Base-by-base conservation (phyloP, 2,329 filamentous ascomycete genomes). In the Penicillium sp. region DNA sequence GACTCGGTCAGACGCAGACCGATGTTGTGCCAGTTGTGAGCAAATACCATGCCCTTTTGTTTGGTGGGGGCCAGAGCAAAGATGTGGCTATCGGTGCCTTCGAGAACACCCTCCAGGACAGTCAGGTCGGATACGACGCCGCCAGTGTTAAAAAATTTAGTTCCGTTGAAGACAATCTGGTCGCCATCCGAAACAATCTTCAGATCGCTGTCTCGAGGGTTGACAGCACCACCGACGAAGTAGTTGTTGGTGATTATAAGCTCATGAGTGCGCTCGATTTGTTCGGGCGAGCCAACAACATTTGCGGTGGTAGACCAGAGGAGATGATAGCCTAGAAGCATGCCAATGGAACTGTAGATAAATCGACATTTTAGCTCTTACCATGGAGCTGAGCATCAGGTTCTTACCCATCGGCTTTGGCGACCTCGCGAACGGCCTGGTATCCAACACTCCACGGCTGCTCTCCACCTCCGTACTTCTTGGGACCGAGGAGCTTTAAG, bases 111-210 rank as follows among this genome's bases (percentile, higher is more conserved):
- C 60, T 88, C 85, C 0, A 88, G 76, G 0, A 87, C 82, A 0
- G 84, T 86, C 18, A 87, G 69, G 53, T 88, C 85, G 0, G 83
- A 86, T 2, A 88, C 76, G 0, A 86, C 84, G 24, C 84, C 85
- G 0, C 85, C 85, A 0, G 85, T 88, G 63, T 85, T 87, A 74
- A 87, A 87, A 69, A 81, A 76, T 67, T 88, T 88, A 68, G 76
- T 78, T 1, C 85, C 84, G 52, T 81, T 81, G 67, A 85, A 87
- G 2, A 84, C 65, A 13, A 87, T 66, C 2, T 78, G 70, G 4
- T 83, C 79, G 1, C 80, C 82, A 1, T 82, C 75, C 1, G 74
- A 67, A 0, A 74, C 81, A 54, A 85, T 83, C 28, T 76, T 79
- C 8, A 86, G 68, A 59, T 87, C 84, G 36, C 73, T 82, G 63